phyloP scores from a whole-genome alignment of 2,329 filamentous ascomycete species.

The Myrmaecium sp. region DNA sequence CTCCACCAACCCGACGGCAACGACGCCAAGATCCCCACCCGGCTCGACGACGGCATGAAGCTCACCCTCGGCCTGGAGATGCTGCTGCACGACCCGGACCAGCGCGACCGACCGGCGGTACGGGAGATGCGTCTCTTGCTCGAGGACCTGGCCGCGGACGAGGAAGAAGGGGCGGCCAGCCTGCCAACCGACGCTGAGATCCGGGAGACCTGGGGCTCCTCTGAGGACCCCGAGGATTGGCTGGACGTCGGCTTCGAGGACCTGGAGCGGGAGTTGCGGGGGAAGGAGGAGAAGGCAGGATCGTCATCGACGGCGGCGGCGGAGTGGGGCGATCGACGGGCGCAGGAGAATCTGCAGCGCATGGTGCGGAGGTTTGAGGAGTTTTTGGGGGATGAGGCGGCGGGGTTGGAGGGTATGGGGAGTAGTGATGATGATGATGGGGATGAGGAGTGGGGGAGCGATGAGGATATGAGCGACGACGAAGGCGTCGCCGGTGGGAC shows the following conservation, averaged over 20 bases:
- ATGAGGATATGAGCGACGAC: slow-evolving; percentile 21
- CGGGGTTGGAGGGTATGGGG: slow-evolving; percentile 63
- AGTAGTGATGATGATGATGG: slow-evolving; percentile 47
- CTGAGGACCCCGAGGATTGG: slow-evolving; percentile 79
- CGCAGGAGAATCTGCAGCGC: slow-evolving; percentile 64
- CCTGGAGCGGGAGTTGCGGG: slow-evolving; percentile 63
- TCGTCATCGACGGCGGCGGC: background rate
- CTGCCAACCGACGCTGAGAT: slow-evolving; percentile 66
- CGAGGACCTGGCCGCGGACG: slow-evolving; percentile 60
- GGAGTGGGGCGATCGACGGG: slow-evolving; percentile 41
- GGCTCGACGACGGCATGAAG: slow-evolving; percentile 68
- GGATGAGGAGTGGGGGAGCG: slow-evolving; percentile 36
- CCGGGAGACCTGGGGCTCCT: slow-evolving; percentile 41
- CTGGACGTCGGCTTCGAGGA: slow-evolving; percentile 82
- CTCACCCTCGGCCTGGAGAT: slow-evolving; percentile 83
- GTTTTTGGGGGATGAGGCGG: slow-evolving; percentile 74
- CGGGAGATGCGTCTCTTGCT: slow-evolving; percentile 63
- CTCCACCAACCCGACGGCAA: slow-evolving; percentile 18
- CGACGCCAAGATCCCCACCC: slow-evolving; percentile 12
- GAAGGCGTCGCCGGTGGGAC: slow-evolving; percentile 33
- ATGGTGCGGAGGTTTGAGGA: slow-evolving; percentile 89
- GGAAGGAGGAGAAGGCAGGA: slow-evolving; percentile 16
- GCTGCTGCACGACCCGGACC: slow-evolving; percentile 50
- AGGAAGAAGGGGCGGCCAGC: slow-evolving; percentile 51
- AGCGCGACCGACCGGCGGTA: slow-evolving; percentile 49